These are phyloP conservation scores for Areca catechu DNA, from an alignment of 176 grass and related monocot species.

Conservation along the genomic window DNA sequence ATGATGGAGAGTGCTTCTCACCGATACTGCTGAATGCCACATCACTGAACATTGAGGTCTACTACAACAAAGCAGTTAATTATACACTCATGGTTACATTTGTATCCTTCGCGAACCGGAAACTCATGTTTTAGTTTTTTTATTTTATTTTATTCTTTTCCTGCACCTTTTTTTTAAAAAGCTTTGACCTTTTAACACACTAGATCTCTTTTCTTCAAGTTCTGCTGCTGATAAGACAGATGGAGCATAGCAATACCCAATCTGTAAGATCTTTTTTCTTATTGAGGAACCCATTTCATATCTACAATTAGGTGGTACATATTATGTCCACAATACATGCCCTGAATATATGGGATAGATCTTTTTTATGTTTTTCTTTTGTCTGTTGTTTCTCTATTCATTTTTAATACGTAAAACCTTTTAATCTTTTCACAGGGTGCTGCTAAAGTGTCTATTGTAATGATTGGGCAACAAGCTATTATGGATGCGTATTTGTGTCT, in stretches of 20 bases:
- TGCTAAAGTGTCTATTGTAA: slow-evolving; percentile 90
- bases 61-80: slow-evolving; percentile 99
- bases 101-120: slow-evolving; percentile 60
- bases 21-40: slow-evolving; percentile 88
- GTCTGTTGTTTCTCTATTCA: slow-evolving; percentile 8
- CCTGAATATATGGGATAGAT: no score
- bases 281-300: no score
- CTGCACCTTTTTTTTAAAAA: slow-evolving; percentile 5
- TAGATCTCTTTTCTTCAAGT: slow-evolving; percentile 99
- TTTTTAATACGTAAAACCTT: slow-evolving; percentile 24
- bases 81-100: slow-evolving; percentile 99
- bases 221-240: slow-evolving; percentile 86
- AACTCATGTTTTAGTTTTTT: slow-evolving; percentile 18
- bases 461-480: slow-evolving; percentile 99
- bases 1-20: slow-evolving; percentile 82
- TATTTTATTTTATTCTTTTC: neutral
- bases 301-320: no score
- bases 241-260: slow-evolving; percentile 98
- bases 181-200: slow-evolving; percentile 30
- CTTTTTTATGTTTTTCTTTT: neutral
- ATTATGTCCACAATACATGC: no score
- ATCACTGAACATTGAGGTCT: slow-evolving; percentile 91
- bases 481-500: slow-evolving; percentile 99
- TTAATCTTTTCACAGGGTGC: slow-evolving; percentile 50
- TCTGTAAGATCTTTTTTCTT: slow-evolving; percentile 42